Conservation (phyloP, 768 basidiomycete species). For the Amanita polypyramis region DNA sequence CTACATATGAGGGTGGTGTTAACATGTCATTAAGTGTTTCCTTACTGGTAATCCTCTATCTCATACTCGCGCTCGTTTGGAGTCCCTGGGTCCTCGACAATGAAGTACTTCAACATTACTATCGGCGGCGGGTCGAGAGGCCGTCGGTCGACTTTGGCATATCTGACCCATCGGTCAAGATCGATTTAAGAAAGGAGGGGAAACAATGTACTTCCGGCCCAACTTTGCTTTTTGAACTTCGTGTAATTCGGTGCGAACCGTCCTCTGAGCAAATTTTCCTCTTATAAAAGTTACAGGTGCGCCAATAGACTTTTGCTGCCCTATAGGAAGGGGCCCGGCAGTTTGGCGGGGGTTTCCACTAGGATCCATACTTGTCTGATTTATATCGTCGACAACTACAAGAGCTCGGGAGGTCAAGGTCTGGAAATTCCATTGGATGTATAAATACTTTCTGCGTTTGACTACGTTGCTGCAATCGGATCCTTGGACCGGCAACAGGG, state of each 20-base stretch:
- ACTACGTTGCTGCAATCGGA: background rate
- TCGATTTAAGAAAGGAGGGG: constrained; percentile 4
- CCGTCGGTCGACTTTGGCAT: constrained; percentile 50
- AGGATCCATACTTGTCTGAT: constrained; percentile 3
- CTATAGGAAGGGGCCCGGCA: constrained; percentile 14
- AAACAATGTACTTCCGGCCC: constrained; percentile 46
- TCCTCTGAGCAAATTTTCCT: constrained; percentile 42
- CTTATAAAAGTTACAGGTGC: constrained; percentile 34
- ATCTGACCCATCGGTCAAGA: constrained; percentile 23
- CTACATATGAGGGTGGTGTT: background rate
- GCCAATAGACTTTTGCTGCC: constrained; percentile 19
- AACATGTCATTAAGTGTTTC: background rate
- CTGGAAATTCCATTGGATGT: background rate
- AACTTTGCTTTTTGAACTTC: constrained; percentile 61
- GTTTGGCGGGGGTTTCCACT: constrained; percentile 23
- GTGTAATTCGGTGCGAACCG: constrained; percentile 40
- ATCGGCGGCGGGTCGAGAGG: constrained; percentile 62
- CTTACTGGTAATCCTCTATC: constrained; percentile 36
- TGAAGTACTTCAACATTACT: constrained; percentile 39
- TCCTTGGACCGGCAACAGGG: constrained; percentile 1
- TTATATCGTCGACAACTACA: background rate
- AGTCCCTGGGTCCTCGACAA: constrained; percentile 30
- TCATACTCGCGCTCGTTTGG: constrained; percentile 34
- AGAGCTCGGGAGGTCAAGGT: constrained; percentile 1
- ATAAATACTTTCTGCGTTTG: constrained; percentile 7